These are phyloP conservation scores for Solanum ossicruentum DNA, from an alignment of 257 asterid genomes.

Conservation along the genomic window DNA sequence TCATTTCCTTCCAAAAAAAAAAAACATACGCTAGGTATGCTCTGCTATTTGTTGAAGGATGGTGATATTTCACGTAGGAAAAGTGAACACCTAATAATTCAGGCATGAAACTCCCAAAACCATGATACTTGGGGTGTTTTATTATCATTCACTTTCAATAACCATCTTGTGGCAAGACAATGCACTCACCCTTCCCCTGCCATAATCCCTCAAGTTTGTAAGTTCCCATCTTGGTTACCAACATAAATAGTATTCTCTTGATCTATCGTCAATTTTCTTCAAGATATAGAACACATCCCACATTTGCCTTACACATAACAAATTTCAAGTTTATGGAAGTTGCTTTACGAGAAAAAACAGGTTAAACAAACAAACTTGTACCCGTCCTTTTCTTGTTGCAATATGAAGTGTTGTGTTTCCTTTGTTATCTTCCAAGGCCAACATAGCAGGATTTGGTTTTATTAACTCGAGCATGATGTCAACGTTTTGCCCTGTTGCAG, in stretches of 20 bases:
- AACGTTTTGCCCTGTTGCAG: slow-evolving; percentile 77
- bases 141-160: background rate
- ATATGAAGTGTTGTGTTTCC: slow-evolving; percentile 80
- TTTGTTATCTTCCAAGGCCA: slow-evolving; percentile 67
- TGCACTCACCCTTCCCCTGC: background rate
- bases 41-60: too few species aligned
- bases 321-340: background rate
- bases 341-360: background rate
- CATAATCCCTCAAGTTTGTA: background rate
- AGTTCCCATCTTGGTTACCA: background rate
- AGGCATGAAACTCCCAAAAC: too few species aligned
- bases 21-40: too few species aligned
- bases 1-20: too few species aligned
- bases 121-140: too few species aligned
- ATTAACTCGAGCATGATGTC: slow-evolving; percentile 74
- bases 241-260: too few species aligned
- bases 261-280: background rate
- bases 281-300: background rate
- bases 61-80: too few species aligned
- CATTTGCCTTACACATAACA: background rate
- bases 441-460: slow-evolving; percentile 64
- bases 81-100: too few species aligned
- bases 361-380: slow-evolving; percentile 39
- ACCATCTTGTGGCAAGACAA: background rate
- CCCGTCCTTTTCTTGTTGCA: slow-evolving; percentile 74